Evolutionary conservation across 805 yeast genomes (phyloP), one percentile per base, ranked within the genome.

Genomic region (Saccharomycopsis fodiens): DNA sequence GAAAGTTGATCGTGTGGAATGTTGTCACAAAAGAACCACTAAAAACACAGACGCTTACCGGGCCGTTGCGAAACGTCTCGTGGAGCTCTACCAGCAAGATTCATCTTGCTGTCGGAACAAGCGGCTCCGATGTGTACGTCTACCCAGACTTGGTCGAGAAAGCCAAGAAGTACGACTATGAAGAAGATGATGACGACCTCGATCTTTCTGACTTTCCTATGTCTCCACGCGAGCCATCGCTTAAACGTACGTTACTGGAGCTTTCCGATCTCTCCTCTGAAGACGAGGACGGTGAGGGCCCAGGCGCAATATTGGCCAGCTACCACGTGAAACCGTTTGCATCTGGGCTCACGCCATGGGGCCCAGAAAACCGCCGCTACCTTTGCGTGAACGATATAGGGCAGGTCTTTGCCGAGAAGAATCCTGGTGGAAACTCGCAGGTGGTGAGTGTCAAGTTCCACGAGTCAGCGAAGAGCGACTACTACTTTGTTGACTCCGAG

Each of bases 261-360:
- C 45, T 48, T 39, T 46, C 50, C 6, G 50, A 46, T 30, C 36
- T 35, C 22, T 88, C 81, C 56, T 87, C 77, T 52, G 86, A 79
- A 4, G 73, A 70, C 12, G 79, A 48, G 19, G 54, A 43, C 7
- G 41, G 23, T 30, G 51, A 52, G 8, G 32, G 13, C 8, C 36
- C 25, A 16, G 32, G 39, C 13, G 23, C 35, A 6, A 22, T 35
- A 13, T 8, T 41, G 4, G 45, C 54, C 3, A 50, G 42, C 34
- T 66, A 64, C 41, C 66, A 64, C 6, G 56, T 78, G 23, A 67
- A 64, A 39, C 89, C 96, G 0, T 82, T 79, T 54, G 86, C 95
- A 2, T 84, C 86, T 1, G 97, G 97, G 1, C 76, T 83, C 4
- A 91, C 97, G 0, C 95, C 96, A 0, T 88, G 89, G 82, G 62